Evolutionary conservation across 495 filamentous ascomycete genomes (phyloP).

Genomic region (Penicillium odoratum): DNA sequence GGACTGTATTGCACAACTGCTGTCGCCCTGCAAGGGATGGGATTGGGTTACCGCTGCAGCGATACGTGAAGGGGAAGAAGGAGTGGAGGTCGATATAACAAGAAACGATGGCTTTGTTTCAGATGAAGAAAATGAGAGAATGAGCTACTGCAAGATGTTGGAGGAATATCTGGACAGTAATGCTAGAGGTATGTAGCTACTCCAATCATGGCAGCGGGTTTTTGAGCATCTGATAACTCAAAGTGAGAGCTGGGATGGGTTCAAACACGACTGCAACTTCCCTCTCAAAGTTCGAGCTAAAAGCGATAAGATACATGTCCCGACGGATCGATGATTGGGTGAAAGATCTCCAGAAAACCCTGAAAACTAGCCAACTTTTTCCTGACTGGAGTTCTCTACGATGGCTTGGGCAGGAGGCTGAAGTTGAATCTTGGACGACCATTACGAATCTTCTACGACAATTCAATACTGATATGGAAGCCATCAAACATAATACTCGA

Average conservation of each 20-base stretch:
- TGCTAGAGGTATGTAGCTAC: background rate
- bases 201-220: too few relatives aligned
- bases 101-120: conserved; percentile 6
- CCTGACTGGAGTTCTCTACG: too few relatives aligned
- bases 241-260: too few relatives aligned
- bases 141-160: background rate
- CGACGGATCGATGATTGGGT: conserved; percentile 9
- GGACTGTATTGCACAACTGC: conserved; percentile 18
- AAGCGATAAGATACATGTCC: background rate
- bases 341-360: background rate
- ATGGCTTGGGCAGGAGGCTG: background rate
- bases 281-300: too few relatives aligned
- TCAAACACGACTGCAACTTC: too few relatives aligned
- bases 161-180: background rate
- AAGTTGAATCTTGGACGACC: background rate
- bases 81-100: conserved; percentile 9
- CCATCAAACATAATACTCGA: background rate
- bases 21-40: conserved; percentile 17
- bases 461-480: background rate
- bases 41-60: conserved; percentile 14
- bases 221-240: too few relatives aligned
- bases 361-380: background rate
- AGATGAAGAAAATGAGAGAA: background rate
- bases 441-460: background rate
- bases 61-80: conserved; percentile 9